Evolutionary conservation across 2,329 filamentous ascomycete genomes (phyloP).

Genomic region (Xylariales sp.): DNA sequence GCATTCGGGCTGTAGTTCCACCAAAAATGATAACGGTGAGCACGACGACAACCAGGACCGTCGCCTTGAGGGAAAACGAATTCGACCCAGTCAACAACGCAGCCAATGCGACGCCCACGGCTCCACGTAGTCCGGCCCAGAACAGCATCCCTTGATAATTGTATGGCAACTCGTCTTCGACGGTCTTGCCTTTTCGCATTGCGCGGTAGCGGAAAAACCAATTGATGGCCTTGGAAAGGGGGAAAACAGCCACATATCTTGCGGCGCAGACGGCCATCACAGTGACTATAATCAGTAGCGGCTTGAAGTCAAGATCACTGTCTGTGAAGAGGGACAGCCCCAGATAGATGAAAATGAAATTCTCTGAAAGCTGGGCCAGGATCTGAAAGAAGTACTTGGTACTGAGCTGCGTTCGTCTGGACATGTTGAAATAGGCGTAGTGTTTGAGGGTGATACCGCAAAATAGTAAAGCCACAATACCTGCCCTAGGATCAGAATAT

Average conservation of each 20-base stretch:
- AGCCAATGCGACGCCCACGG: slow-evolving; percentile 90
- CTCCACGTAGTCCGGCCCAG: slow-evolving; percentile 93
- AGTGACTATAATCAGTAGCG: slow-evolving; percentile 89
- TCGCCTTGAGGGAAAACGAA: slow-evolving; percentile 78
- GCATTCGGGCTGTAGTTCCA: slow-evolving; percentile 93
- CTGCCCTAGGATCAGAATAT: too few relatives aligned
- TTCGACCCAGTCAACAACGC: slow-evolving; percentile 82
- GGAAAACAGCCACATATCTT: slow-evolving; percentile 91
- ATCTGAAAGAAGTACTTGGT: slow-evolving; percentile 98
- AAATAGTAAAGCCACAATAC: slow-evolving; percentile 93
- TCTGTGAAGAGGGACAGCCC: slow-evolving; percentile 94
- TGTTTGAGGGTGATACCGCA: slow-evolving; percentile 98
- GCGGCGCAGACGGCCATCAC: slow-evolving; percentile 88
- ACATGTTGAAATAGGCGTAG: slow-evolving; percentile 99
- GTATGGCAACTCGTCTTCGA: slow-evolving; percentile 83
- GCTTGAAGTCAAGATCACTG: slow-evolving; percentile 81
- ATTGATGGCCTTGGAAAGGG: slow-evolving; percentile 84
- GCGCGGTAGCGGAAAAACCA: slow-evolving; percentile 87
- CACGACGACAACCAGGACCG: slow-evolving; percentile 95
- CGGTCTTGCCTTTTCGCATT: slow-evolving; percentile 66
- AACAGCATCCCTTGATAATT: slow-evolving; percentile 99
- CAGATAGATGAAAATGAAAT: slow-evolving; percentile 99
- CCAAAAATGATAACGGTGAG: slow-evolving; percentile 98
- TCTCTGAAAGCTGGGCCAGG: slow-evolving; percentile 90
- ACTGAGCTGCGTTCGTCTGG: slow-evolving; percentile 89